phyloP scores from a whole-genome alignment of 257 asterid genomes.

The Paraleonurus japonicus region DNA sequence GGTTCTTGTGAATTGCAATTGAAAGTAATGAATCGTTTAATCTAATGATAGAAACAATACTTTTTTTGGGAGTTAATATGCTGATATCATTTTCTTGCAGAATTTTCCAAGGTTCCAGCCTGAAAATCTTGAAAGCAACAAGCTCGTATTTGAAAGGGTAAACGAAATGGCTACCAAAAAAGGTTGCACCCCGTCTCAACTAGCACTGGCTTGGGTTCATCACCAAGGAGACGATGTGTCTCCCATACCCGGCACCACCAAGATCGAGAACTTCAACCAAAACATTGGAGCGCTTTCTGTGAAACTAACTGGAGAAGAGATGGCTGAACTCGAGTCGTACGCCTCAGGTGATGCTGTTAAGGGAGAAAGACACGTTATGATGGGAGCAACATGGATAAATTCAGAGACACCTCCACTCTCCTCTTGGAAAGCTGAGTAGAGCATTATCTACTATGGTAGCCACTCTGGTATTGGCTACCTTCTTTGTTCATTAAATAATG shows the following conservation, averaged over 20 bases:
- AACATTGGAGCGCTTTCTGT: conserved; percentile 36
- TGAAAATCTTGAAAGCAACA: conserved; percentile 41
- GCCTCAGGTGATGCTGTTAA: conserved; percentile 22
- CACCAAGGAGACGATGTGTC: conserved; percentile 45
- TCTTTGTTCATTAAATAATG: no score
- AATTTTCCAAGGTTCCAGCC: conserved; percentile 36
- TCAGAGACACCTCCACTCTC: no score
- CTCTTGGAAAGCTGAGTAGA: no score
- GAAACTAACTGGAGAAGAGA: conserved; percentile 30
- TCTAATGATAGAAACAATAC: not conserved
- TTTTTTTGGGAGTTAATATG: not conserved
- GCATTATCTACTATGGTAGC: no score
- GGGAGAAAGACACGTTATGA: conserved; percentile 22
- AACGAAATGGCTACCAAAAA: conserved; percentile 38
- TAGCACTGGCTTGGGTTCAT: conserved; percentile 56
- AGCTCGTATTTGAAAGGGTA: conserved; percentile 29
- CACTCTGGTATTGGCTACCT: no score
- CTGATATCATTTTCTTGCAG: conserved; percentile 16
- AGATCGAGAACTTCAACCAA: conserved; percentile 34
- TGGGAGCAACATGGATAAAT: no score
- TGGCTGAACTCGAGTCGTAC: conserved; percentile 28
- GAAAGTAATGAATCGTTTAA: not conserved
- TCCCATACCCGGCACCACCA: conserved; percentile 54
- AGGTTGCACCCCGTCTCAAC: conserved; percentile 47
- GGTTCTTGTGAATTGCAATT: not conserved